Evolutionary conservation across 495 filamentous ascomycete genomes (phyloP), one percentile per base, ranked within the genome.

Genomic region (Aspergillus funiculosus): DNA sequence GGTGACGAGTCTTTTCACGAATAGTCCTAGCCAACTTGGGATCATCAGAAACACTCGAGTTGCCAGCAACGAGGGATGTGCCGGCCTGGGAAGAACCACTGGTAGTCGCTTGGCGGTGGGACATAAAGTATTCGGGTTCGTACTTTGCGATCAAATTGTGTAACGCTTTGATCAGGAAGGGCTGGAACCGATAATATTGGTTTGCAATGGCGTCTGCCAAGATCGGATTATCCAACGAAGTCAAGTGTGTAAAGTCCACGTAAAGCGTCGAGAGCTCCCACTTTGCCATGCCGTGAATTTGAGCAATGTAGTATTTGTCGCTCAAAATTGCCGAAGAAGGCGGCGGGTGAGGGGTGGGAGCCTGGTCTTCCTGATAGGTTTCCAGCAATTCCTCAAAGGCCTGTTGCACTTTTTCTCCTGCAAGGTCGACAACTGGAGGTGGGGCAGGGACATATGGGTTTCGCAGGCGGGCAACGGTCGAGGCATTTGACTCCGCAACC

Each of bases 281-380:
- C 43, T 80, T 82, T 15, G 77, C 74, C 76, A 99, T 81, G 43
- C 87, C 88, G 56, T 94, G 85, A 45, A 99, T 92, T 61, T 95
- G 94, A 13, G 88, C 88, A 53, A 99, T 78, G 65, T 99, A 99
- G 72, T 96, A 96, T 61, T 88, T 92, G 62, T 94, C 85, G 15
- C 85, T 92, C 17, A 81, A 82, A 15, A 79, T 63, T 21, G 81
- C 81, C 56, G 82, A 86, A 17, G 89, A 90, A 0, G 81, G 76
- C 1, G 85, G 86, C 8, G 84, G 81, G 32, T 47, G 44, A 9
- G 75, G 80, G 8, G 88, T 89, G 4, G 81, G 73, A 4, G 74
- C 71, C 3, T 84, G 82, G 18, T 92, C 85, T 55, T 95, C 89
- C 19, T 83, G 72, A 30, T 73, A 95, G 78, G 78, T 80, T 58